Base-by-base conservation (phyloP, 306 rosid genomes). In the Sesbania bispinosa region DNA sequence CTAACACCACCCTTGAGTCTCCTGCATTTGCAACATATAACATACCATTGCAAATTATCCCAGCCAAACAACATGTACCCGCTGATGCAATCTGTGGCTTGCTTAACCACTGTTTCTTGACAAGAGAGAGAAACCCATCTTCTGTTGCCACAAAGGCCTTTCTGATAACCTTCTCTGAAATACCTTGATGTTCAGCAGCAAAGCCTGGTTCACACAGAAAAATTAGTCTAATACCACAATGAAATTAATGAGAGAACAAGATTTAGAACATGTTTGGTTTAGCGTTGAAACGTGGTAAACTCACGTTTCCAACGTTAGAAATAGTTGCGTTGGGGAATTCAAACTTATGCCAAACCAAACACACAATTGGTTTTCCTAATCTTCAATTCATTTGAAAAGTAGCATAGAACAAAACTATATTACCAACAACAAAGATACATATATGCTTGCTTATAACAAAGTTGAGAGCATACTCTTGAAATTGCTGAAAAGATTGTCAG, bases 31-130 rank as follows among this genome's bases (percentile, higher is more conserved):
- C 98, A 15, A 87, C 36, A 72, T 84, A 85, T 2, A 92, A 7
- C 58, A 66, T 69, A 32, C 94, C 95, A 15, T 78, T 81, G 86
- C 85, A 87, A 41, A 92, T 80, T 62, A 88, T 73, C 77, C 98
- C 98, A 2, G 83, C 87, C 86, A 92, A 75, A 69, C 96, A 88
- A 69, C 98, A 92, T 53, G 98, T 55, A 20, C 96, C 96, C 1
- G 86, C 60, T 8, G 92, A 80, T 29, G 98, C 96, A 77, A 92
- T 86, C 52, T 89, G 84, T 52, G 96, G 89, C 45, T 71, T 82
- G 58, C 42, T 66, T 21, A 48, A 85, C 98, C 98, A 92, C 48
- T 79, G 85, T 33, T 83, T 83, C 88, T 78, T 85, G 43, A 92
- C 98, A 14, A 71, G 70, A 15, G 90, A 81, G 14, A 92, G 92